Conservation (phyloP, 768 basidiomycete genomes). For the Mycena crocata region DNA sequence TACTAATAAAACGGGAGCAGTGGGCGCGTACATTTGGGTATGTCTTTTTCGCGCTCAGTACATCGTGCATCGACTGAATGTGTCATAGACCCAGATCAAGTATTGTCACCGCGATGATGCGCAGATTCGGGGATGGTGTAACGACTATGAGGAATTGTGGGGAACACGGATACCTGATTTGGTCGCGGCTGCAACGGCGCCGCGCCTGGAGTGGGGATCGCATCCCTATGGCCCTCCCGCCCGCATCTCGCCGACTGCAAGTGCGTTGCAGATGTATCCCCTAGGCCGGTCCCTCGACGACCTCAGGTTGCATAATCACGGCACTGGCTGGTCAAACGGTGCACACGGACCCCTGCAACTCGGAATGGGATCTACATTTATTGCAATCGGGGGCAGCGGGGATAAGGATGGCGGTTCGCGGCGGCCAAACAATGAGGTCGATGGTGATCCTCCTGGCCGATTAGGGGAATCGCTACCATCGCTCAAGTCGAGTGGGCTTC, state of each 20-base stretch:
- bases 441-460: slow-evolving; percentile 32
- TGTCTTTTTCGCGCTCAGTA: slow-evolving; percentile 37
- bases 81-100: slow-evolving; percentile 70
- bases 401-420: slow-evolving; percentile 36
- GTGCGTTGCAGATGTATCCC: slow-evolving; percentile 43
- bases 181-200: slow-evolving; percentile 50
- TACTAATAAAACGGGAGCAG: slow-evolving; percentile 47
- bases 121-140: slow-evolving; percentile 66
- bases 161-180: slow-evolving; percentile 69
- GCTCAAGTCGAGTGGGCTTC: slow-evolving; percentile 77
- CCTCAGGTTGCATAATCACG: slow-evolving; percentile 43
- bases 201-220: slow-evolving; percentile 18
- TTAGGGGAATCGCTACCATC: slow-evolving; percentile 68
- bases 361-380: slow-evolving; percentile 23
- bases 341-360: slow-evolving; percentile 27
- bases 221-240: slow-evolving; percentile 26
- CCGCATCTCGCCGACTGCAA: slow-evolving; percentile 29
- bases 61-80: neutral
- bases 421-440: slow-evolving; percentile 23
- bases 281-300: slow-evolving; percentile 52
- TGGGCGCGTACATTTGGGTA: slow-evolving; percentile 75
- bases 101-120: slow-evolving; percentile 69
- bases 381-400: slow-evolving; percentile 28
- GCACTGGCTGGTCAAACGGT: slow-evolving; percentile 35
- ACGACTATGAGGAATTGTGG: slow-evolving; percentile 74